Percentiles rank a stretch among this genome's conserved stretches.
phyloP scores from a whole-genome alignment of 805 yeast species.

The Candida namnaoensis region DNA sequence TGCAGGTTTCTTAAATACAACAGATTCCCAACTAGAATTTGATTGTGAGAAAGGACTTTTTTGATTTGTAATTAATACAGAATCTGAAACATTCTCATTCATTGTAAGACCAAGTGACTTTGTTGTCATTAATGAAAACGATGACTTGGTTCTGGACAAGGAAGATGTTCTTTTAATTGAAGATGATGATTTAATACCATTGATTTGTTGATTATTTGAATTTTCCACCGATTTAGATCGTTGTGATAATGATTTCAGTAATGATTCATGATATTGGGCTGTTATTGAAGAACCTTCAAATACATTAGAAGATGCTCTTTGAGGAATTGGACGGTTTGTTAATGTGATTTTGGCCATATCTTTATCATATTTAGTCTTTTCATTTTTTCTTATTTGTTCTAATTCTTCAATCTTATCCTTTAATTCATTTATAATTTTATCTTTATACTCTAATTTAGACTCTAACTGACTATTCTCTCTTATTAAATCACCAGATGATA shows the following conservation, averaged over 20 bases:
- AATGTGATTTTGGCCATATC: constrained; percentile 1
- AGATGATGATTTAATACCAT: background rate
- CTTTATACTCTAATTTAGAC: constrained; percentile 54
- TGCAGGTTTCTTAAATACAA: background rate
- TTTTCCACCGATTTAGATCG: background rate
- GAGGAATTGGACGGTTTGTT: background rate
- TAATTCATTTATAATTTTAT: constrained; percentile 45
- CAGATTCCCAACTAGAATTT: background rate
- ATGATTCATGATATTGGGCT: background rate
- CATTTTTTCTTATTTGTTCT: constrained; percentile 42
- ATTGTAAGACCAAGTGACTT: background rate
- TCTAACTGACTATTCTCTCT: constrained; percentile 44
- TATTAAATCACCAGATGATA: constrained; percentile 20
- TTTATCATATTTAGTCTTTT: constrained; percentile 38
- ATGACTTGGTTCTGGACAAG: background rate
- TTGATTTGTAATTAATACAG: background rate
- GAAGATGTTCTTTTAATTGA: background rate
- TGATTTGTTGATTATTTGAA: background rate
- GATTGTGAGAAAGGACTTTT: background rate
- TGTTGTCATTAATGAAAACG: background rate
- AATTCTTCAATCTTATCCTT: constrained; percentile 51
- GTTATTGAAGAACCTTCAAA: background rate
- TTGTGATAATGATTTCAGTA: background rate
- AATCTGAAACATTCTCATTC: background rate
- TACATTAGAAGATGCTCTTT: background rate